Evolutionary conservation across 169 alveolate species (phyloP), one percentile per base, ranked within the genome.

Genomic region (Eimeria nieschulzi): DNA sequence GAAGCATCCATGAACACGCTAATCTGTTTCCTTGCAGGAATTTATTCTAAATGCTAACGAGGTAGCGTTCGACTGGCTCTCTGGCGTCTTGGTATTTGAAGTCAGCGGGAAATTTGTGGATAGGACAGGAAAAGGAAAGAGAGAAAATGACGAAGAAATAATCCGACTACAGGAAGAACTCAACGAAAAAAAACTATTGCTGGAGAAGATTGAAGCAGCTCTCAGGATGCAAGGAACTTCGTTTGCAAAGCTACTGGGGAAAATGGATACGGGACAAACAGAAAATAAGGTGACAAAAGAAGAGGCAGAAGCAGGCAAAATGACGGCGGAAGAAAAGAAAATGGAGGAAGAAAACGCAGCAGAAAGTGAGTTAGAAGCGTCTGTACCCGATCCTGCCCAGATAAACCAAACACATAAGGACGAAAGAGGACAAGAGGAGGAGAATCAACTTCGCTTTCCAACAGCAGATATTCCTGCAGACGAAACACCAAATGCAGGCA

Each of bases 61-160:
- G 39, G 93, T 76, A 3, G 83, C 64, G 1, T 19, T 78, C 26
- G 83, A 64, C 59, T 90, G 93, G 93, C 86, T 90, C 54, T 39
- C 90, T 23, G 90, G 93, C 23, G 90, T 73, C 55, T 75, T 90
- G 61, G 87, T 90, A 55, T 90, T 90, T 59, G 93, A 90, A 56
- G 90, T 90, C 21, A 83, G 90, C 12, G 93, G 93, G 8, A 90
- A 82, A 54, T 82, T 82, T 51, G 90, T 82, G 17, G 90, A 82
- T 61, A 82, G 63, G 78, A 63, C 78, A 39, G 90, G 78, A 56
- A 82, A 63, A 61, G 78, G 78, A 0, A 82, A 82, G 90, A 63
- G 63, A 23, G 90, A 82, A 54, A 59, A 59, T 46, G 68, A 39
- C n/a, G 21, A 15, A 63, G 90, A 61, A 5, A 8, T 39, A 51